Evolutionary conservation across 352 stramenopile genomes (phyloP).

Genomic region (Phytopythium montanum): DNA sequence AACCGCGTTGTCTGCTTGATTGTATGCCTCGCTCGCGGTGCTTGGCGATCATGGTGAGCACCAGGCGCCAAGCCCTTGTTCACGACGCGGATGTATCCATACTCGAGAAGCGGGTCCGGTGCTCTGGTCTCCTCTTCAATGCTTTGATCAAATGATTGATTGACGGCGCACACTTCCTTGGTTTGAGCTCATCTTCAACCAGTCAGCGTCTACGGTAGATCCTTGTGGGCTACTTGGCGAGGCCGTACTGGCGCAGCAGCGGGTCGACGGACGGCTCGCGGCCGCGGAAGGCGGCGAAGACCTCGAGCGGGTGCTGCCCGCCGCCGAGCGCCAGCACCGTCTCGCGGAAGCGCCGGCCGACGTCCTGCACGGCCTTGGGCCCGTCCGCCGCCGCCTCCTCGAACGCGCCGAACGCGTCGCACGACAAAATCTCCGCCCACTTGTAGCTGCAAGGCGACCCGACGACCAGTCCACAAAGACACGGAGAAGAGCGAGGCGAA

Average conservation of each 20-base stretch:
- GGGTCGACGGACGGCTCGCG: constrained; percentile 92
- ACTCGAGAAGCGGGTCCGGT: too few relatives aligned
- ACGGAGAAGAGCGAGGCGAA: background rate
- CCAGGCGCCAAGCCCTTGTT: too few relatives aligned
- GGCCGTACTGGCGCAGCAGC: constrained; percentile 93
- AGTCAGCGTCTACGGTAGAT: background rate
- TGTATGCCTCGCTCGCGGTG: too few relatives aligned
- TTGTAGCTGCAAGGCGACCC: constrained; percentile 79
- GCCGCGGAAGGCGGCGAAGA: constrained; percentile 96
- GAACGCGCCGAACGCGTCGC: constrained; percentile 97
- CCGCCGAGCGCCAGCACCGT: constrained; percentile 91
- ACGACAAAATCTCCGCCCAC: constrained; percentile 97
- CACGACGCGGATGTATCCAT: too few relatives aligned
- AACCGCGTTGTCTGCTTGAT: too few relatives aligned
- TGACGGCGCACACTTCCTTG: too few relatives aligned
- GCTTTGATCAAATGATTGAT: too few relatives aligned
- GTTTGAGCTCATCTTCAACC: too few relatives aligned
- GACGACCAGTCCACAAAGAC: background rate
- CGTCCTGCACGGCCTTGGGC: constrained; percentile 47
- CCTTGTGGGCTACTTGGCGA: constrained; percentile 23
- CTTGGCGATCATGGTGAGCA: too few relatives aligned
- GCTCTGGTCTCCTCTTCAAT: too few relatives aligned
- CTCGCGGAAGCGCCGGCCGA: constrained; percentile 92
- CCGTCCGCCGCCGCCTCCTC: constrained; percentile 89
- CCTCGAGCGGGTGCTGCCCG: constrained; percentile 85